Evolutionary conservation across 2,329 filamentous ascomycete genomes (phyloP), one percentile per base, ranked within the genome.

Genomic region (Didymella keratinophila): DNA sequence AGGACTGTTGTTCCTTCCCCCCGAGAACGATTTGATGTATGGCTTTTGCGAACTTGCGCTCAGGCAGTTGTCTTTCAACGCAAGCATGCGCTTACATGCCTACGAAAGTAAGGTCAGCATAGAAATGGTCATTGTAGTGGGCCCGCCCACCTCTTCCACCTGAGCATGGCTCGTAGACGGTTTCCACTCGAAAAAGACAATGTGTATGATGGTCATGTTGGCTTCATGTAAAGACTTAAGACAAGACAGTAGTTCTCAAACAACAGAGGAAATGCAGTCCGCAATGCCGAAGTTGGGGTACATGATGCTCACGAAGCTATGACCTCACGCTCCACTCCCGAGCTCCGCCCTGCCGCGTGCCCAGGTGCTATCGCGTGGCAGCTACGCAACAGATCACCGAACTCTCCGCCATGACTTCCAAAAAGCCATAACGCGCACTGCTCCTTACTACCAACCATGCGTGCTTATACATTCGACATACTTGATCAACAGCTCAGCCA

Each of bases 151-250:
- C 66, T 85, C 81, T 64, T 84, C 78, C 8, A 89, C 78, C 30
- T 83, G 78, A 16, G 82, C 81, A 0, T 79, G 65, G 1, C 79
- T 78, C 1, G 80, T 73, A 0, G 78, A 77, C 0, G 84, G 73
- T 69, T 88, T 87, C 79, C 89, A 89, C 60, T 86, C 81, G 67
- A 91, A 88, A 25, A 90, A 78, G 3, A 91, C 88, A 49, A 91
- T 83, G 71, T 91, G 89, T n/a, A 85, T 79, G 65, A 91, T 81
- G 0, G 86, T 71, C 87, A 90, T 90, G 20, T 64, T 78, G 61
- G 16, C 5, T 10, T 23, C 11, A 3, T 4, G 11, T 2, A 11
- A 10, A 3, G n/a, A 4, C 23, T 7, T 6, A 27, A 43, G 7
- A n/a, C 3, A 10, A n/a, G 4, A 14, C 4, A n/a, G 5, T 6